Evolutionary conservation across 2,329 filamentous ascomycete species (phyloP).

Genomic region (Fusarium lateritium): DNA sequence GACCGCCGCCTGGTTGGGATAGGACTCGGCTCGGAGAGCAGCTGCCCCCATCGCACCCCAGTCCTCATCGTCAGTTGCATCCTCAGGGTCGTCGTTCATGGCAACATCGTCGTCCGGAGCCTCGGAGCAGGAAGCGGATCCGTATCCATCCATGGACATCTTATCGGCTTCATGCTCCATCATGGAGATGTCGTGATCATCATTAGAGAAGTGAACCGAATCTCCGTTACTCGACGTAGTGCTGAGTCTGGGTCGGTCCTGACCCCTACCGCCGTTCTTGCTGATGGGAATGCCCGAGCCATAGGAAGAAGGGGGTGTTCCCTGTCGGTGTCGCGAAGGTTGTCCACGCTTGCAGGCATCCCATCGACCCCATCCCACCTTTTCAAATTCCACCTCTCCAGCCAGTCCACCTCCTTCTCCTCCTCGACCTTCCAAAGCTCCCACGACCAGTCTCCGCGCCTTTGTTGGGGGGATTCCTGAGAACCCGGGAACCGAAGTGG

Average conservation of each 20-base stretch:
- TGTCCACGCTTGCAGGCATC: slow-evolving; percentile 84
- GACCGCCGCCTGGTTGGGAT: slow-evolving; percentile 69
- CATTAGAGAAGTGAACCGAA: slow-evolving; percentile 82
- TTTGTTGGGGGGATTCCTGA: slow-evolving; percentile 90
- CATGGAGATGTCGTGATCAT: slow-evolving; percentile 75
- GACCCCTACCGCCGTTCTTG: slow-evolving; percentile 60
- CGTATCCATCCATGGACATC: slow-evolving; percentile 86
- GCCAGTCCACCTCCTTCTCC: slow-evolving; percentile 73
- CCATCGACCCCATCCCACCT: slow-evolving; percentile 98
- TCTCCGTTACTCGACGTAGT: slow-evolving; percentile 75
- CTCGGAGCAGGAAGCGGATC: slow-evolving; percentile 82
- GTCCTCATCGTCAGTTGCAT: slow-evolving; percentile 95
- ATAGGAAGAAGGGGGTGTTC: slow-evolving; percentile 60
- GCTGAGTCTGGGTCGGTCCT: slow-evolving; percentile 64
- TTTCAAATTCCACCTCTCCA: slow-evolving; percentile 88
- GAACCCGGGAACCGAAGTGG: slow-evolving; percentile 93
- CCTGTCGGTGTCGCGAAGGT: slow-evolving; percentile 62
- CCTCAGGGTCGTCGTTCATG: slow-evolving; percentile 83
- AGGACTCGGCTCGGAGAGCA: slow-evolving; percentile 79
- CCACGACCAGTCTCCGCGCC: slow-evolving; percentile 92
- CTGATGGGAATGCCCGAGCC: slow-evolving; percentile 71
- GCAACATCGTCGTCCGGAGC: slow-evolving; percentile 76
- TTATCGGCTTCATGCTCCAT: slow-evolving; percentile 91
- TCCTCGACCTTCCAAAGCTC: slow-evolving; percentile 85
- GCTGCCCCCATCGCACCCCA: slow-evolving; percentile 93